Conservation (phyloP, 306 rosid genomes). For the Abrus precatorius region DNA sequence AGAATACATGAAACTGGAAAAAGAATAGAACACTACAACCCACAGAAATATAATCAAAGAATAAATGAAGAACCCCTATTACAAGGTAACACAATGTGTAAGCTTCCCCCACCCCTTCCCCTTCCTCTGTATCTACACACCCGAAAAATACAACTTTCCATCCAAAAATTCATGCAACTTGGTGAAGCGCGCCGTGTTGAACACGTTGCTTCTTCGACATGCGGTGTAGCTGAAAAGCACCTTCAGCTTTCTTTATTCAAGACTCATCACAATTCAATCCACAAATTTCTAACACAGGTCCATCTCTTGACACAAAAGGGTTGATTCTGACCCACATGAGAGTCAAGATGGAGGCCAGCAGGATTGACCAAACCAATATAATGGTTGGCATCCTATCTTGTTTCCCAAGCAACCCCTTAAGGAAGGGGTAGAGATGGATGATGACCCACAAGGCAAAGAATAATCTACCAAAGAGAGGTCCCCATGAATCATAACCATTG, state of each 20-base stretch:
- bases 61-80: constrained; percentile 67
- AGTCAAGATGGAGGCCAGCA: constrained; percentile 87
- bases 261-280: constrained; percentile 84
- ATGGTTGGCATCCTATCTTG: constrained; percentile 91
- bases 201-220: constrained; percentile 54
- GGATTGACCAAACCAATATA: constrained; percentile 93
- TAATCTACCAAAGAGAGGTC: constrained; percentile 92
- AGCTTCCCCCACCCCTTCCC: constrained; percentile 48
- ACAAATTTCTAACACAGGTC: constrained; percentile 85
- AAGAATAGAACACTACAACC: constrained; percentile 51
- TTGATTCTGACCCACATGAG: constrained; percentile 92
- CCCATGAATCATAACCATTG: constrained; percentile 97
- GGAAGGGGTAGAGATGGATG: constrained; percentile 94
- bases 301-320: constrained; percentile 85
- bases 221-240: constrained; percentile 46
- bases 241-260: constrained; percentile 51
- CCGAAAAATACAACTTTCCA: constrained; percentile 63
- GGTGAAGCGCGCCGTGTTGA: constrained; percentile 32
- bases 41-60: constrained; percentile 83
- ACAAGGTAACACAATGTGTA: constrained; percentile 69
- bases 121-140: constrained; percentile 67
- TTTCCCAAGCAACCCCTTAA: constrained; percentile 87
- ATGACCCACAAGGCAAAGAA: constrained; percentile 97
- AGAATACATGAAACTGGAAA: constrained; percentile 58
- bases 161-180: constrained; percentile 51